Percentiles rank a stretch among this genome's conserved stretches.
Conservation (phyloP, 176 grass and related monocot genomes). For the Neostapfia colusana region DNA sequence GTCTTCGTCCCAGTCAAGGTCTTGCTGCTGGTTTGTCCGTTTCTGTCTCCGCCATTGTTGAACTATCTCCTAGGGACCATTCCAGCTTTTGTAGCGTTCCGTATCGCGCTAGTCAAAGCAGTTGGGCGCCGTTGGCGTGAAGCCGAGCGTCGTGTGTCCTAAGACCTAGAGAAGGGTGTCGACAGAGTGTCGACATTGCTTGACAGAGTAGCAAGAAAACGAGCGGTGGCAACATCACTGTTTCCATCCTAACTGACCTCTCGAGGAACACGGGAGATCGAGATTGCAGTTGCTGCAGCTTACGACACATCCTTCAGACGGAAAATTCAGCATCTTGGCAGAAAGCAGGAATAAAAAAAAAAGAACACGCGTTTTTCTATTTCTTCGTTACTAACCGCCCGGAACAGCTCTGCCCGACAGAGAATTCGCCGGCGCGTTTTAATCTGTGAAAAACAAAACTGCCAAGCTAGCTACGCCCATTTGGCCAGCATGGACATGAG, state of each 20-base stretch:
- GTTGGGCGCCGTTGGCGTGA: neutral
- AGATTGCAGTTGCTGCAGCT: neutral
- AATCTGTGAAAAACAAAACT: neutral
- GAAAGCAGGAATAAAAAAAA: too few relatives aligned
- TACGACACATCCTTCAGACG: neutral
- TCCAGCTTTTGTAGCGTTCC: neutral
- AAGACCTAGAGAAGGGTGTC: neutral
- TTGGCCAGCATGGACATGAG: constrained; percentile 77
- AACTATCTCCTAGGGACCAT: neutral
- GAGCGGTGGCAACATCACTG: neutral
- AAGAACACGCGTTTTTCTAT: neutral
- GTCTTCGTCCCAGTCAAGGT: neutral
- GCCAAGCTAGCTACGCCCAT: constrained; percentile 38
- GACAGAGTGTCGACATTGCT: constrained; percentile 18
- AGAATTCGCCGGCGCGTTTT: neutral
- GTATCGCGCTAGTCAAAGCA: neutral
- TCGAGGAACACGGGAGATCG: neutral
- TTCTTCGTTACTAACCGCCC: neutral
- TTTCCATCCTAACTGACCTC: too few relatives aligned
- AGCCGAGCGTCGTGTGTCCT: neutral
- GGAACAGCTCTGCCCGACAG: neutral
- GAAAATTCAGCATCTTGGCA: neutral
- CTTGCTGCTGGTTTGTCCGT: neutral
- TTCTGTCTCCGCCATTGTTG: neutral
- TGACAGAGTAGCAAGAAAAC: neutral